These are phyloP conservation scores for Lentinus tigrinus DNA, from an alignment of 768 basidiomycete genomes.

Conservation along the genomic window DNA sequence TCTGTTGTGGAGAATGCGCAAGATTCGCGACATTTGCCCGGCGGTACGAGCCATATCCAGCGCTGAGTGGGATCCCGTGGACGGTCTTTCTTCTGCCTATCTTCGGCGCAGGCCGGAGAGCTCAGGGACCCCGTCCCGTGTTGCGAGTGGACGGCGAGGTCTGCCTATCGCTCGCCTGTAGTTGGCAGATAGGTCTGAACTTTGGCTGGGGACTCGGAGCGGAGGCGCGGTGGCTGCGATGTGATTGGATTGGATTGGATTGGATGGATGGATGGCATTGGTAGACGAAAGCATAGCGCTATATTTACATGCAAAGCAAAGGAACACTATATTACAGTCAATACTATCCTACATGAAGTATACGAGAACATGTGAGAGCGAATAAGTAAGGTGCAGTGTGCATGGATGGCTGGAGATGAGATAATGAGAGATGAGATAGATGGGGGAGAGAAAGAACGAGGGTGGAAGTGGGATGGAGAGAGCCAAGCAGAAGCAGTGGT, in stretches of 20 bases:
- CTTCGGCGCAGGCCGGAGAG: constrained; percentile 7
- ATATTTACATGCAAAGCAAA: constrained; percentile 19
- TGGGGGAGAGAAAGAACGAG: not conserved
- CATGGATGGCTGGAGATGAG: constrained; percentile 2
- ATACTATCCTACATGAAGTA: constrained; percentile 22
- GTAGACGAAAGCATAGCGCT: constrained; percentile 2
- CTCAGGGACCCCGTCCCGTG: constrained; percentile 9
- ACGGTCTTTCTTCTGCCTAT: constrained; percentile 19
- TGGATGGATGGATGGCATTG: not conserved
- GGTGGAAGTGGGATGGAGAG: not conserved
- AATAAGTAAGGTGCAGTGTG: constrained; percentile 16
- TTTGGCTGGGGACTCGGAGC: not conserved
- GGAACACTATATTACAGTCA: constrained; percentile 17
- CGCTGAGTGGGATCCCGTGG: not conserved
- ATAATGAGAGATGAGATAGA: not conserved
- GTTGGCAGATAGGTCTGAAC: not conserved
- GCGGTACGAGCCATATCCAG: not conserved
- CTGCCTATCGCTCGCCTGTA: not conserved
- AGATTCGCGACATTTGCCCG: not conserved
- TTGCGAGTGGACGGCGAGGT: not conserved
- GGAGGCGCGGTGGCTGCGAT: not conserved
- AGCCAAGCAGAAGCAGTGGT: not conserved
- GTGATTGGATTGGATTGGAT: not conserved
- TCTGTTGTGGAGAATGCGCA: not conserved
- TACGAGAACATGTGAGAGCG: constrained; percentile 20